phyloP scores from a whole-genome alignment of 2,329 filamentous ascomycete species.

The Delphinella strobiligena region DNA sequence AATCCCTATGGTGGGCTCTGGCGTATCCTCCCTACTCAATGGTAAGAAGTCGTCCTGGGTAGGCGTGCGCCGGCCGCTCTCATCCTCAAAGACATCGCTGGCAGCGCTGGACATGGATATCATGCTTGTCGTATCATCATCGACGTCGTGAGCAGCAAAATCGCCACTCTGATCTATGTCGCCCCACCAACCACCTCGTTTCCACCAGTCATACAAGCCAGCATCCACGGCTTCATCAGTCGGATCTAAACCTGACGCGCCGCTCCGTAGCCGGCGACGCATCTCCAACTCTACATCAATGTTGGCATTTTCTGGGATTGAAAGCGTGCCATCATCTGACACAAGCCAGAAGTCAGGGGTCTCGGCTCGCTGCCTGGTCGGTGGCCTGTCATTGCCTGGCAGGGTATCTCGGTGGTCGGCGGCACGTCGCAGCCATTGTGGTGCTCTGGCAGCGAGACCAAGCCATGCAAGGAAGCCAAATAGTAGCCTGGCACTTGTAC shows the following conservation, averaged over 20 bases:
- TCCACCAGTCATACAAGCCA: constrained; percentile 76
- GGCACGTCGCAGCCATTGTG: constrained; percentile 50
- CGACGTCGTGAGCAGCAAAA: constrained; percentile 47
- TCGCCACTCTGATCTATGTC: constrained; percentile 69
- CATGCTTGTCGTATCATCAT: constrained; percentile 66
- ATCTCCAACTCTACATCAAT: constrained; percentile 76
- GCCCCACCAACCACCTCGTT: constrained; percentile 73
- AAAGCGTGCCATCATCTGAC: constrained; percentile 39
- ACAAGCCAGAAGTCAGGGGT: constrained; percentile 39
- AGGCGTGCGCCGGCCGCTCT: constrained; percentile 54
- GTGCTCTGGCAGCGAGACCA: constrained; percentile 49
- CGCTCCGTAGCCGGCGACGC: constrained; percentile 43
- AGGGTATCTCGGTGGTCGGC: constrained; percentile 27
- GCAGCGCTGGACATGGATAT: constrained; percentile 50
- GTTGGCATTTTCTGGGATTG: constrained; percentile 47
- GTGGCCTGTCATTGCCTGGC: constrained; percentile 9
- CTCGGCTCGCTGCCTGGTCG: constrained; percentile 16
- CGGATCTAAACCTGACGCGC: constrained; percentile 21
- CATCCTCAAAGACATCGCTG: constrained; percentile 28
- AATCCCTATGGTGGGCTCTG: constrained; percentile 52
- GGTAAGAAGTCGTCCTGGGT: constrained; percentile 52
- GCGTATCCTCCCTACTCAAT: constrained; percentile 39
- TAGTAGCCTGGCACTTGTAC: constrained; percentile 44
- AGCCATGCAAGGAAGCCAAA: constrained; percentile 44
- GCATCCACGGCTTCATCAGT: constrained; percentile 59